Evolutionary conservation across 352 stramenopile species (phyloP), one percentile per base, ranked within the genome.

Genomic region (Pythium biforme): DNA sequence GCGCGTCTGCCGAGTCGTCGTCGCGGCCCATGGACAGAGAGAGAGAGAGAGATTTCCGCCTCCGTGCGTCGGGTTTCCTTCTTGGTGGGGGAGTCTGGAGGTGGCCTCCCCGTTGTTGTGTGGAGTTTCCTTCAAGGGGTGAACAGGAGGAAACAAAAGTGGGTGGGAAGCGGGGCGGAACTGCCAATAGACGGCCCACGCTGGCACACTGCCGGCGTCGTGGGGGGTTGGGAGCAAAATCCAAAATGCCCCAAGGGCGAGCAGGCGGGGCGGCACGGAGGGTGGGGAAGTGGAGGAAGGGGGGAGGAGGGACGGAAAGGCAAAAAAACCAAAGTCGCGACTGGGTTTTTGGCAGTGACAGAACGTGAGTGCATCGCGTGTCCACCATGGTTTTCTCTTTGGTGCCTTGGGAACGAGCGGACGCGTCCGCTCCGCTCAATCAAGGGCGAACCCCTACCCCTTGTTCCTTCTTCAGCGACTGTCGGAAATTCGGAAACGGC

Each of bases 141-240:
- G 45, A 62, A 3, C 1, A 3, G 46, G 19, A 29, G 15, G 31
- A 51, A 29, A 9, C 65, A 73, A 73, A 73, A 73, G 66, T 73
- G 61, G 66, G 66, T 73, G 46, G 26, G 39, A 64, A 34, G 3
- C 2, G 22, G 15, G n/a, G 7, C 6, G 5, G 26, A 15, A 31
- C 19, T 29, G 40, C 19, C 62, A 59, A 59, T 27, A 64, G 25
- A 56, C 57, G 62, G 12, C 37, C 29, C 33, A 43, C 19, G 37
- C 31, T 23, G n/a, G 19, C 43, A 46, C 55, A 53, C 31, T 12
- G 5, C 20, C 45, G 8, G 20, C 45, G 40, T 34, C 14, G 22
- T 64, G 62, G 55, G 62, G 48, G 31, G 51, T 50, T 51, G 50
- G 39, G 37, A 31, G 72, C 68, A 75, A 82, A 79, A 78, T 80